Base-by-base conservation (phyloP, 306 rosid species). In the Cucurbita pepo region DNA sequence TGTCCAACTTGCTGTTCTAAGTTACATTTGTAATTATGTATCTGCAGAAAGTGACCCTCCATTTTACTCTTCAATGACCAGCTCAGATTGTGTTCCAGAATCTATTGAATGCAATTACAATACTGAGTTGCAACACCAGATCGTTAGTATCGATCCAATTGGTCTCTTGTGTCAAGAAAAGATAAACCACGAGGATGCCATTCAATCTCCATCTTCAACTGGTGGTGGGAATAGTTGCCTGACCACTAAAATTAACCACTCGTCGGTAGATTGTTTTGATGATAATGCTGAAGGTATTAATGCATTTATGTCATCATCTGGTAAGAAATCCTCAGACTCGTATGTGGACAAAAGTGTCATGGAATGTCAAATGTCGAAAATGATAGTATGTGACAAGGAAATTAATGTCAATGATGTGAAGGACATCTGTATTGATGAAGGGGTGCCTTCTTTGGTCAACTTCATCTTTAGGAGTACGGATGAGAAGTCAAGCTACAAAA, bases 351-450 rank as follows among this genome's bases (percentile, higher is more conserved):
- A 83, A 81, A 79, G 85, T 65, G 82, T 84, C 21, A 56, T 71
- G 14, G 89, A 86, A 78, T 94, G 79, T 74, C 89, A 82, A 80
- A 55, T 80, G 64, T 87, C 93, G 18, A 83, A 88, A 70, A 34
- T 80, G 55, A 80, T 70, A 52, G 84, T 81, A 70, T 79, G 86
- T 75, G 89, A 77, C 84, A 80, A 76, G 60, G 96, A 85, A 71
- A 80, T 77, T 75, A 67, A 41, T 84, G 77, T 76, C 79, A 82
- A 79, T 83, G 82, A 61, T 56, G 81, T 95, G 54, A 95, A 91
- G 83, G 97, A 95, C 74, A 95, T 95, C 57, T 88, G 96, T 58
- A 75, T 91, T 47, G 99, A 91, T 63, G 88, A 91, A 64, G 93
- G 95, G 53, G 83, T 82, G 57, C 81, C 77, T 58, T 73, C 85